A percentile compares a stretch with the other conserved stretches of the same genome.
These are phyloP conservation scores for Lentinula edodes DNA, from an alignment of 768 basidiomycete species.

Conservation along the genomic window DNA sequence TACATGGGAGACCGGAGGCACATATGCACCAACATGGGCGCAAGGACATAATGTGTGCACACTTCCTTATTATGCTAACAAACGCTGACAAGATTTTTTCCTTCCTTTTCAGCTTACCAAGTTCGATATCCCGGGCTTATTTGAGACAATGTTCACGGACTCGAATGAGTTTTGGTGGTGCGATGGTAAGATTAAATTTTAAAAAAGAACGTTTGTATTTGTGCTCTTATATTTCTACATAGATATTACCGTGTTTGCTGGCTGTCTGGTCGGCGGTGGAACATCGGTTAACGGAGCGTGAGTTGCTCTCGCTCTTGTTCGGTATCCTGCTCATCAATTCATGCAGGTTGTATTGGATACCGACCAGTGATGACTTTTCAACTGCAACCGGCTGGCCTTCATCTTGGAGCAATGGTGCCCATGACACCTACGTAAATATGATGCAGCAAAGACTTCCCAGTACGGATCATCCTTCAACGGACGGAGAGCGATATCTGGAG, in stretches of 20 bases:
- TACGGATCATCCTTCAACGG: constrained; percentile 55
- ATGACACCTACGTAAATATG: constrained; percentile 43
- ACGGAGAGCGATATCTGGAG: constrained; percentile 53
- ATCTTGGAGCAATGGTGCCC: constrained; percentile 40
- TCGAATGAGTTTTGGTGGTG: constrained; percentile 59
- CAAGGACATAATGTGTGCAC: constrained; percentile 35
- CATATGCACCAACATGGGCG: constrained; percentile 46
- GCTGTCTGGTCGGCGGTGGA: constrained; percentile 60
- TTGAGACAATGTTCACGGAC: constrained; percentile 59
- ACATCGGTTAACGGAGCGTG: constrained; percentile 61
- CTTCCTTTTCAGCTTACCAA: constrained; percentile 45
- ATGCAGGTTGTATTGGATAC: constrained; percentile 47
- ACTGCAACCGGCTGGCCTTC: constrained; percentile 45
- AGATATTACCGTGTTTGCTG: constrained; percentile 60
- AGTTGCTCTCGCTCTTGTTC: constrained; percentile 25
- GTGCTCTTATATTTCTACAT: not conserved
- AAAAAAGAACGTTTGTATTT: not conserved
- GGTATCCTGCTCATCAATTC: constrained; percentile 7
- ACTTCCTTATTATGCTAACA: not conserved
- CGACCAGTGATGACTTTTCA: constrained; percentile 47
- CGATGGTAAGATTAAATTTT: constrained; percentile 31
- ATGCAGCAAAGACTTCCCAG: constrained; percentile 46
- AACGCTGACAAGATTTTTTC: not conserved
- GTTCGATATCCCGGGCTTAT: constrained; percentile 61
- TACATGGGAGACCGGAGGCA: constrained; percentile 54